Evolutionary conservation across 768 basidiomycete genomes (phyloP).

Genomic region (Amanita brunnescens): DNA sequence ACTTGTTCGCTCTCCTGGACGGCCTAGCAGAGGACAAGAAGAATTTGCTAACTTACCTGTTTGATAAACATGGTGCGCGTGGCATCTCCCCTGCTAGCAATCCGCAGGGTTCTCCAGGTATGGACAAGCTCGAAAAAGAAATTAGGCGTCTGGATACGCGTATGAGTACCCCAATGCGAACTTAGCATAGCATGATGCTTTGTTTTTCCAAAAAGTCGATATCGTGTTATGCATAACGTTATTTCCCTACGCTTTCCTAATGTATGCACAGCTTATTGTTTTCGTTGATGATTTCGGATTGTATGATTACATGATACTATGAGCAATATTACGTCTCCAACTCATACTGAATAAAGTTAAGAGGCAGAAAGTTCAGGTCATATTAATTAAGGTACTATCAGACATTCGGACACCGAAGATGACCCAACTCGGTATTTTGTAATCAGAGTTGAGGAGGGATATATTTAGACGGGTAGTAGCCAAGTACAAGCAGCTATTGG

Average conservation of each 20-base stretch:
- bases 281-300: background rate
- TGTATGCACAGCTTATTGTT: background rate
- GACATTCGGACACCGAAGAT: too few relatives aligned
- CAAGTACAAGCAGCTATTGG: background rate
- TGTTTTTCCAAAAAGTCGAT: background rate
- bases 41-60: constrained; percentile 81
- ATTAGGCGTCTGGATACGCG: constrained; percentile 73
- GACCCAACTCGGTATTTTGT: too few relatives aligned
- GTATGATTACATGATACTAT: too few relatives aligned
- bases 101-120: constrained; percentile 33
- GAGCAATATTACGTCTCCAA: too few relatives aligned
- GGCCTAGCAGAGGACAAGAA: constrained; percentile 86
- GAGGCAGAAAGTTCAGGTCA: too few relatives aligned
- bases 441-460: too few relatives aligned
- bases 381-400: too few relatives aligned
- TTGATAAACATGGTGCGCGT: constrained; percentile 78
- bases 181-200: constrained; percentile 3
- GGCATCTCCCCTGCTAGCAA: constrained; percentile 24
- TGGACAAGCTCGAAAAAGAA: constrained; percentile 71
- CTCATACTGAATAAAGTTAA: too few relatives aligned
- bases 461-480: background rate
- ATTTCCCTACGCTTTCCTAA: too few relatives aligned
- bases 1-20: constrained; percentile 72
- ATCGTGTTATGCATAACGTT: too few relatives aligned
- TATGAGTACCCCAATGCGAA: constrained; percentile 61